Percentiles rank a stretch among this genome's conserved stretches.
Evolutionary conservation across 768 basidiomycete genomes (phyloP).

Genomic region (Pleurotus cornucopiae): DNA sequence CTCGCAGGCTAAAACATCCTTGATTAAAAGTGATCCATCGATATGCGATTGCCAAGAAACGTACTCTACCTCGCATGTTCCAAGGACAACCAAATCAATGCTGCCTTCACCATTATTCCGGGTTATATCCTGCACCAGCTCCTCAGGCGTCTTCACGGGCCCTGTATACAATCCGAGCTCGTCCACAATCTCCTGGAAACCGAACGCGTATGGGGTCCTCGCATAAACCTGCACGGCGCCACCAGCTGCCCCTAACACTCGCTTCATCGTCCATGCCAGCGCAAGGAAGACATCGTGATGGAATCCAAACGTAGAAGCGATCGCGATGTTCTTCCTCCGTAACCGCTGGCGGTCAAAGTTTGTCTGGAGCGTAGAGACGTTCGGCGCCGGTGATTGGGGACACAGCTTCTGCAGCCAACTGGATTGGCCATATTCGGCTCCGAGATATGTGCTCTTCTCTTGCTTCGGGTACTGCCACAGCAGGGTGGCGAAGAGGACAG

Average conservation of each 20-base stretch:
- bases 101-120: slow-evolving; percentile 15
- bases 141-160: slow-evolving; percentile 16
- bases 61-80: slow-evolving; percentile 44
- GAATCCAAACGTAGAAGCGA: slow-evolving; percentile 29
- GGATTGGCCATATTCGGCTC: not conserved
- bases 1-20: slow-evolving; percentile 16
- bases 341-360: not conserved
- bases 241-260: slow-evolving; percentile 18
- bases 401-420: not conserved
- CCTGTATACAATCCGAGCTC: slow-evolving; percentile 27
- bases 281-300: slow-evolving; percentile 36
- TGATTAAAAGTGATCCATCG: not conserved
- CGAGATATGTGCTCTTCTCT: not conserved
- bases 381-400: not conserved
- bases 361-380: not conserved
- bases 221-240: slow-evolving; percentile 27
- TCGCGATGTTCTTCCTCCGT: slow-evolving; percentile 17
- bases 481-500: not conserved
- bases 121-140: slow-evolving; percentile 23
- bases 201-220: slow-evolving; percentile 22
- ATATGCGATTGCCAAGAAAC: slow-evolving; percentile 8
- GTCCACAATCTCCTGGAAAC: slow-evolving; percentile 28
- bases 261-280: slow-evolving; percentile 27
- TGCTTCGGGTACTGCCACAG: slow-evolving; percentile 1
- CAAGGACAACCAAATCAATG: slow-evolving; percentile 35